Evolutionary conservation across 2,329 filamentous ascomycete genomes (phyloP), one percentile per base, ranked within the genome.

Genomic region (Botrytis squamosa): DNA sequence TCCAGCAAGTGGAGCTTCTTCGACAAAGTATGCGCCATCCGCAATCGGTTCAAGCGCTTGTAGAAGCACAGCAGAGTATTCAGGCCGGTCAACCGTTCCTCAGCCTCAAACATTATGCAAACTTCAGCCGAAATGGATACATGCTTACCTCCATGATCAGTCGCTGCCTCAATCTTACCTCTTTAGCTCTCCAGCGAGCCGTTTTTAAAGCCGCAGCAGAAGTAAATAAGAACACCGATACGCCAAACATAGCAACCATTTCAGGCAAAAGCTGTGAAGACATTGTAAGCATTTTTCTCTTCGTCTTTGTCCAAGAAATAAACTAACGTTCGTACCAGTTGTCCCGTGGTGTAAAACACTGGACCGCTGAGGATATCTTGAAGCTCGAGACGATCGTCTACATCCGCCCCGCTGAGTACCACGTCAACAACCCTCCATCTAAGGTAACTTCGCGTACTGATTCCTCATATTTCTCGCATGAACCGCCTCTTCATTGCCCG

Each of bases 51-150:
- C 59, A 62, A 40, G 59, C 29, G n/a, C 20, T 66, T 4, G 29
- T 22, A 33, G 63, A 49, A 49, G 63, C 63, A 36, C 42, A 49
- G 7, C 36, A 62, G 5, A 49, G 42, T 66, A 33, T 49, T 22
- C 18, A 25, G 18, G 12, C 18, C n/a, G n/a, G 63, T 66, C 42
- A 36, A 36, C n/a, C n/a, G 14, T 46, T 46, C 7, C n/a, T 66
- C 29, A 66, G 63, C 63, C 63, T 66, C 29, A 42, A 66, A 22
- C 18, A 66, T 49, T 66, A 33, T 46, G n/a, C 63, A 36, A 46
- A 22, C 29, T 42, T 25, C 12, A 66, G 29, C 42, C 40, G 42
- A 7, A 49, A 66, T 2, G 63, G 63, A 66, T 46, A 36, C 2
- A 29, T 66, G 5, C 29, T 66, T 36, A 22, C n/a, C 12, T 36